Evolutionary conservation across 139 green algal species (phyloP), one percentile per base, ranked within the genome.

Genomic region (Chlamydomonas asymmetrica): DNA sequence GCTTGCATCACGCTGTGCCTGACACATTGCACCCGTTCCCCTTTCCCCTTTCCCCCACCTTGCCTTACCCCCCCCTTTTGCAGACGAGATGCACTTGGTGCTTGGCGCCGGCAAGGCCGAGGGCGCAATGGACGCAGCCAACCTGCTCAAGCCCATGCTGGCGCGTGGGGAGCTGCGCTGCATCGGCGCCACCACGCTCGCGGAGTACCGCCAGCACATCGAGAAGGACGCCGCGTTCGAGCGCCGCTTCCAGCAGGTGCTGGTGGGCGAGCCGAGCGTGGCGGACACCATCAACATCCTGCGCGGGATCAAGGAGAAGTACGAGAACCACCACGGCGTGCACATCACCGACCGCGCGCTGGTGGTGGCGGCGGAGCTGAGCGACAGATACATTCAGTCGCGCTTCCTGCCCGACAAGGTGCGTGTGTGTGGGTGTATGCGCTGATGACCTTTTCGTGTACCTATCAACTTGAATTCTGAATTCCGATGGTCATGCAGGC

Each of bases 131-230:
- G 92, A 98, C 71, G 95, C 94, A 16, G 94, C 91, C 50, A 98
- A 98, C 80, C 84, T 99, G 66, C 86, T 99, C 48, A 99, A 99
- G 86, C 95, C 95, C 22, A 95, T 97, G 94, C 88, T 99, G 61
- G 95, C 93, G 22, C 83, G 95, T 2, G 95, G 95, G 10, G 91
- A 99, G 89, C 90, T 99, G 74, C 86, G 89, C 59, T 96, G 96
- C 85, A 98, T 99, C 48, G 95, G 93, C 73, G 94, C 94, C 63
- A 98, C 94, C 60, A 98, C 94, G 20, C 80, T 98, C 25, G 88
- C 73, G 10, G 94, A 98, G 86, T 97, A 97, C 81, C 79, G 94
- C 13, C 82, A 97, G 84, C 84, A 98, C 87, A 94, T 98, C 38
- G 94, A 98, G 82, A 98, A 98, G 87, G 94, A 98, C 71, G 88